Evolutionary conservation across 2,329 filamentous ascomycete genomes (phyloP).

Genomic region (Exophiala calicioides): DNA sequence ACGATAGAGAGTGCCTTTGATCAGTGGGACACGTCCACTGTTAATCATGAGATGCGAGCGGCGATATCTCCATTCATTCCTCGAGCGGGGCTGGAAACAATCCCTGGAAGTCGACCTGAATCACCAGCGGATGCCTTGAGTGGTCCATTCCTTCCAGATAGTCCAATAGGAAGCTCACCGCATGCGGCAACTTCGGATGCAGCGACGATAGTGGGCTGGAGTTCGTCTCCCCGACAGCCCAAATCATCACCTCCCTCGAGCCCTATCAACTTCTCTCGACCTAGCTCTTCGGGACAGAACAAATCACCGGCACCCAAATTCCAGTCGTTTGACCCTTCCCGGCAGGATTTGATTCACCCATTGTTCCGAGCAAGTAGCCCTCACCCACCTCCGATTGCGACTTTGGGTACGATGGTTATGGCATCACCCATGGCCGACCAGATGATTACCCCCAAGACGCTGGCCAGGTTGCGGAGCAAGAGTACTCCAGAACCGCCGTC

Average conservation of each 20-base stretch:
- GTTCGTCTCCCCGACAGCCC: conserved; percentile 23
- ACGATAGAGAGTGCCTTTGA: conserved; percentile 30
- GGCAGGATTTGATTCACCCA: conserved; percentile 59
- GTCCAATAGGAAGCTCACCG: conserved; percentile 21
- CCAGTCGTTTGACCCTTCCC: conserved; percentile 25
- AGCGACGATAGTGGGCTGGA: conserved; percentile 19
- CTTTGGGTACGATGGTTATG: conserved; percentile 56
- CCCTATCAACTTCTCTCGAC: conserved; percentile 33
- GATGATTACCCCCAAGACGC: conserved; percentile 45
- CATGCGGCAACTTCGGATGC: conserved; percentile 26
- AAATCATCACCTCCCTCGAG: conserved; percentile 31
- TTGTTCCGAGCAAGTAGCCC: conserved; percentile 58
- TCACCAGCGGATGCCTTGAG: conserved; percentile 30
- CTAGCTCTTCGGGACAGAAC: conserved; percentile 25
- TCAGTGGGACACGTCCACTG: conserved; percentile 31
- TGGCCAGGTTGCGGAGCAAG: conserved; percentile 37
- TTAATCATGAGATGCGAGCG: conserved; percentile 30
- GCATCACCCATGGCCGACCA: conserved; percentile 58
- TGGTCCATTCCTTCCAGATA: conserved; percentile 28
- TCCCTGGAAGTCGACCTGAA: conserved; percentile 31
- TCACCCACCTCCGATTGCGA: conserved; percentile 53
- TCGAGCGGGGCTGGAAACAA: conserved; percentile 29
- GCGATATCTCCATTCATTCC: conserved; percentile 28
- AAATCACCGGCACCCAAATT: conserved; percentile 18
- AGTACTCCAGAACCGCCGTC: conserved; percentile 19